Evolutionary conservation across 2,329 filamentous ascomycete genomes (phyloP).

Genomic region (Phyllosticta citribraziliensis): DNA sequence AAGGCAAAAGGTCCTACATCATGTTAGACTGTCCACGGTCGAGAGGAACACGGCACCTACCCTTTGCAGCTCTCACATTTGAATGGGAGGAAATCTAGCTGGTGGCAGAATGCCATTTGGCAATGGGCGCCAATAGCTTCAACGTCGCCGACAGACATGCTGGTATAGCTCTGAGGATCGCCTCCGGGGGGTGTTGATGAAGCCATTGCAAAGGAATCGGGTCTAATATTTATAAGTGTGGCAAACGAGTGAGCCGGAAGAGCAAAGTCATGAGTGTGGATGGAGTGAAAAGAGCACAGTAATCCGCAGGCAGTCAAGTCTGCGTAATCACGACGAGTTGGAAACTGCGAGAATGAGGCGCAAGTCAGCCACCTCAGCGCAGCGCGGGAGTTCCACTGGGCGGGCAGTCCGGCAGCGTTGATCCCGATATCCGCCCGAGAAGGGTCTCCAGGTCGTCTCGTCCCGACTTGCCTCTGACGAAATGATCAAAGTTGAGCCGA

Average conservation of each 20-base stretch:
- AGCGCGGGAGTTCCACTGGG: neutral
- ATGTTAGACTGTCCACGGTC: neutral
- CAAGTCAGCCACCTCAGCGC: neutral
- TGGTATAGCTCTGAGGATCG: slow-evolving; percentile 50
- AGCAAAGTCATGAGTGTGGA: neutral
- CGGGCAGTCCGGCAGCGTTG: slow-evolving; percentile 1
- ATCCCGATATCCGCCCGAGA: slow-evolving; percentile 1
- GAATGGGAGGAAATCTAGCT: slow-evolving; percentile 94
- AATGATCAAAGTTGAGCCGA: neutral
- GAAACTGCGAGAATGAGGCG: slow-evolving; percentile 10
- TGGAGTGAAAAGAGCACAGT: neutral
- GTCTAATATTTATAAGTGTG: slow-evolving; percentile 6
- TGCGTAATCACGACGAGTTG: slow-evolving; percentile 7
- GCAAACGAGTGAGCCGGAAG: neutral
- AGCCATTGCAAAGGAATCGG: neutral
- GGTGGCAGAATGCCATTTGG: slow-evolving; percentile 81
- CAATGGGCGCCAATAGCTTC: slow-evolving; percentile 84
- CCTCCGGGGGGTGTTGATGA: slow-evolving; percentile 2
- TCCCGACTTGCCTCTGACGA: neutral
- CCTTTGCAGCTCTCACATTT: slow-evolving; percentile 77
- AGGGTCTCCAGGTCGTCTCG: neutral
- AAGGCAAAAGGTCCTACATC: slow-evolving; percentile 67
- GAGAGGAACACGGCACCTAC: too few species aligned
- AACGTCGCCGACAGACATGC: slow-evolving; percentile 69
- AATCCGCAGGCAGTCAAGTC: neutral